These are phyloP conservation scores for Leishmania gerbilli DNA, from an alignment of 208 protist genomes.

Conservation along the genomic window DNA sequence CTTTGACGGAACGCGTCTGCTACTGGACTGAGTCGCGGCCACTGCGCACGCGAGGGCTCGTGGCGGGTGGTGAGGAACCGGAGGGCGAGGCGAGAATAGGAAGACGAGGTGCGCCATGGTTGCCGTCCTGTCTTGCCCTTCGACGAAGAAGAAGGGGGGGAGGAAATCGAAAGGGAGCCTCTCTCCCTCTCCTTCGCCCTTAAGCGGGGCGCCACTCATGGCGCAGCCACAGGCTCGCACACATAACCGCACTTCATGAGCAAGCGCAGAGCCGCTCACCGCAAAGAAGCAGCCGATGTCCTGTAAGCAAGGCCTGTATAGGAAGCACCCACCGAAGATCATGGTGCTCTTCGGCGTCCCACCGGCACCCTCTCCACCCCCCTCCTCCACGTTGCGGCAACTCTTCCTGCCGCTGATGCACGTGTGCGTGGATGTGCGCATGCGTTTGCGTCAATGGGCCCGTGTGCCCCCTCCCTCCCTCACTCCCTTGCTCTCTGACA, in stretches of 20 bases:
- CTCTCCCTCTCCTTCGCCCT: background rate
- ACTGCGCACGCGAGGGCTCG: background rate
- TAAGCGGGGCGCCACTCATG: background rate
- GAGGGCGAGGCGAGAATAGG: background rate
- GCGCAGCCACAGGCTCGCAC: background rate
- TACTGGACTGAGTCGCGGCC: background rate
- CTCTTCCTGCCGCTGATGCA: no score
- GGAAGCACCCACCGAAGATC: background rate
- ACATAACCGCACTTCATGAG: background rate
- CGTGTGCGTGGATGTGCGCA: background rate
- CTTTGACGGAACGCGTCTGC: slow-evolving; percentile 8
- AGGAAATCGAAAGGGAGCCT: background rate
- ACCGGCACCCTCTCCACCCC: background rate
- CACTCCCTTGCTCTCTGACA: background rate
- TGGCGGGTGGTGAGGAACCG: background rate
- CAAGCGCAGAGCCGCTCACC: background rate
- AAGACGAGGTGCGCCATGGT: background rate
- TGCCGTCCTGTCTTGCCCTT: background rate
- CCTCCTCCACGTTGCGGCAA: background rate
- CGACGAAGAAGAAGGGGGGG: background rate
- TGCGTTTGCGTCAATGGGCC: background rate
- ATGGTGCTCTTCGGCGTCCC: background rate
- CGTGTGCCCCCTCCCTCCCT: background rate
- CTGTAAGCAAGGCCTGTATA: background rate
- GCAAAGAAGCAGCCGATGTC: background rate